Conservation (phyloP, 176 grass and related monocot species). For the Oryza brachyantha region DNA sequence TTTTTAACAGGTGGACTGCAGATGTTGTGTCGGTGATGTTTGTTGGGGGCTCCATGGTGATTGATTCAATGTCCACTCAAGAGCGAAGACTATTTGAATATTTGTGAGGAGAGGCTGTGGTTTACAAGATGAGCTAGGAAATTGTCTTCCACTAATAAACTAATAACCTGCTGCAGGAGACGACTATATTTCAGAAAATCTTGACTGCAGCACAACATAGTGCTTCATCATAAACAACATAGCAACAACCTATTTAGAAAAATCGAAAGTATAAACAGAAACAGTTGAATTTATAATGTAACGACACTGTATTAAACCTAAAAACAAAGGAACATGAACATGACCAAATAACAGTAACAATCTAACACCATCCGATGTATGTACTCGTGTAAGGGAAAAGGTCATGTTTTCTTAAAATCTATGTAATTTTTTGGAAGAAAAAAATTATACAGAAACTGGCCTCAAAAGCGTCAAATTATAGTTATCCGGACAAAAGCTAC, state of each 20-base stretch:
- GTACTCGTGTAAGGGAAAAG: background rate
- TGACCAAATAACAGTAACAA: background rate
- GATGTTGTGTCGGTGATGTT: background rate
- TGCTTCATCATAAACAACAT: background rate
- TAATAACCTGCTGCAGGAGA: background rate
- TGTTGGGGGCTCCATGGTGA: background rate
- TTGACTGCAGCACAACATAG: background rate
- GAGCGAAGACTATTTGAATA: background rate
- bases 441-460: background rate
- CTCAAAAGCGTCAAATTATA: background rate
- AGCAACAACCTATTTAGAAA: background rate
- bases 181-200: background rate
- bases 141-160: background rate
- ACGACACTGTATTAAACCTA: too few species aligned
- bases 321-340: background rate
- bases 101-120: background rate
- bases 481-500: background rate
- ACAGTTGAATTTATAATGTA: too few species aligned
- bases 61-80: background rate
- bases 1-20: constrained; percentile 4
- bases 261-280: background rate
- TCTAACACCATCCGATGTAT: background rate
- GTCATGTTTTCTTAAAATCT: background rate
- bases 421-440: too few species aligned
- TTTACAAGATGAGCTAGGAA: background rate